Percentiles rank a stretch among this genome's conserved stretches.
phyloP scores from a whole-genome alignment of 352 stramenopile genomes.

The Pythium pyrilobum region DNA sequence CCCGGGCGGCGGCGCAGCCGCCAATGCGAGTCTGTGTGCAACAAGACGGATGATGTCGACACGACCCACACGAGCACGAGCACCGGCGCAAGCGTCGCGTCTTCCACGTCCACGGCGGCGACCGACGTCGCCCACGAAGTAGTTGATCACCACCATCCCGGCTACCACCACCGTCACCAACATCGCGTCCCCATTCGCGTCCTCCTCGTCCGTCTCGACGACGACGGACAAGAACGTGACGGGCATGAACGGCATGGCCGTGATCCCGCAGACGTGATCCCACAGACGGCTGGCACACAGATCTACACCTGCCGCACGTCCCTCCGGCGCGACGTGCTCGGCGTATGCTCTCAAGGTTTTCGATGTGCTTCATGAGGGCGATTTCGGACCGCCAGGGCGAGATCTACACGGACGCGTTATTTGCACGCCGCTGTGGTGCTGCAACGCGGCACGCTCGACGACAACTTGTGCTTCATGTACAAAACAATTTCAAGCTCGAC shows the following conservation, averaged over 20 bases:
- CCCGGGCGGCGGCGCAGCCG: conserved; percentile 4
- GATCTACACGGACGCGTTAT: conserved; percentile 89
- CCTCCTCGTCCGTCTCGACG: conserved; percentile 7
- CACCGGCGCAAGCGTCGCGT: too few relatives aligned
- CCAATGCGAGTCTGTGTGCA: not conserved
- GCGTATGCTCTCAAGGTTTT: conserved; percentile 88
- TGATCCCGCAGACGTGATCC: too few relatives aligned
- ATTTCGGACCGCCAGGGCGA: conserved; percentile 79
- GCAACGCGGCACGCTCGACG: conserved; percentile 63
- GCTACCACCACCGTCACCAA: not conserved
- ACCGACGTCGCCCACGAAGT: conserved; percentile 44
- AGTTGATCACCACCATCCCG: not conserved
- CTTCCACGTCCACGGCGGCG: not conserved
- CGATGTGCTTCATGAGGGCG: conserved; percentile 86
- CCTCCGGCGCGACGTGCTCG: conserved; percentile 80
- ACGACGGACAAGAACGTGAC: conserved; percentile 33
- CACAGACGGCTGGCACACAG: conserved; percentile 63
- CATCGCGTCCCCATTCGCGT: conserved; percentile 8
- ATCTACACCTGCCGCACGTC: conserved; percentile 78
- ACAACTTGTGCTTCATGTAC: conserved; percentile 78
- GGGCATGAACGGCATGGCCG: conserved; percentile 26
- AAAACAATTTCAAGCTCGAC: conserved; percentile 87
- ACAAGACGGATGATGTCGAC: conserved; percentile 14
- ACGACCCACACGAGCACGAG: not conserved
- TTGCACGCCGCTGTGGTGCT: conserved; percentile 73